These are phyloP conservation scores for Microglena sp. DNA, from an alignment of 139 green algal species.

Conservation along the genomic window DNA sequence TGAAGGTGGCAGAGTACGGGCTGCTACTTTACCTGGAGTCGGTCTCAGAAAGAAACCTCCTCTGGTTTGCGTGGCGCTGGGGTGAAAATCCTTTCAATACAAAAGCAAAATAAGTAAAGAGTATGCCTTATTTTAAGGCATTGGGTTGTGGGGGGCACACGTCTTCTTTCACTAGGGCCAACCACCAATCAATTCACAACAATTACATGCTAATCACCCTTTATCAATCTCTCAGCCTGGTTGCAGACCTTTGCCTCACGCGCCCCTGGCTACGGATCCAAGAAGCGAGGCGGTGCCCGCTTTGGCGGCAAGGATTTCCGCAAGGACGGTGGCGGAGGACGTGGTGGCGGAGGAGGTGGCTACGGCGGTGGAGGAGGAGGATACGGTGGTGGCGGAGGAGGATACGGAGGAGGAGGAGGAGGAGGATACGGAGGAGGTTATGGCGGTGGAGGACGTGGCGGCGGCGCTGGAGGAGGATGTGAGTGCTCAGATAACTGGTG, in stretches of 20 bases:
- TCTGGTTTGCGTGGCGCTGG: no score
- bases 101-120: no score
- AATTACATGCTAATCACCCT: background rate
- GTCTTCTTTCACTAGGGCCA: background rate
- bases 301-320: constrained; percentile 90
- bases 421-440: background rate
- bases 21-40: no score
- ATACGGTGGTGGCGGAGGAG: background rate
- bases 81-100: no score
- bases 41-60: no score
- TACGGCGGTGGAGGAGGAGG: constrained; percentile 25
- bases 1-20: no score
- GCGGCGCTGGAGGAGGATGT: constrained; percentile 10
- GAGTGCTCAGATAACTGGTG: background rate
- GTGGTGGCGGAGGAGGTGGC: constrained; percentile 32
- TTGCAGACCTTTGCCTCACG: constrained; percentile 67
- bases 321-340: constrained; percentile 48
- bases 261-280: constrained; percentile 38
- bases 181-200: background rate
- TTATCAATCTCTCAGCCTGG: constrained; percentile 39
- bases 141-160: background rate
- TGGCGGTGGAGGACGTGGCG: background rate
- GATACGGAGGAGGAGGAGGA: background rate
- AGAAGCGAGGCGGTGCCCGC: constrained; percentile 49
- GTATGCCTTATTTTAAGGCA: no score